phyloP scores from a whole-genome alignment of 192 early-diverging fungal genomes.

The Haplosporangium gracile region DNA sequence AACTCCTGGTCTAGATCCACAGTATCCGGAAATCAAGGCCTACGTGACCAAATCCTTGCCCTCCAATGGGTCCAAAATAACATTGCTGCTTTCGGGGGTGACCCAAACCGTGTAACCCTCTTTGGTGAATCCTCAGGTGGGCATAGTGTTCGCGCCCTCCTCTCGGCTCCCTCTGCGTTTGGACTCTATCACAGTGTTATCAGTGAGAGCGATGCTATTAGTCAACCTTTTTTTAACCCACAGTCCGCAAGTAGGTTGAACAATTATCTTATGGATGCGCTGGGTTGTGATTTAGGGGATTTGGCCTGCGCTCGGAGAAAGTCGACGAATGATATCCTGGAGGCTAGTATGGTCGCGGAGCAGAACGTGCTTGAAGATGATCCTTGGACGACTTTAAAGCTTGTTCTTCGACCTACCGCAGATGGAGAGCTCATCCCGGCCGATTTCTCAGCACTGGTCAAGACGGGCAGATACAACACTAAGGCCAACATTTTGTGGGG shows the following conservation, averaged over 20 bases:
- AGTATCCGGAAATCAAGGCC: slow-evolving; percentile 32
- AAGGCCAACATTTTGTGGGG: slow-evolving; percentile 49
- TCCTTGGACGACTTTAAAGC: slow-evolving; percentile 28
- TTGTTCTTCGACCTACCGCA: slow-evolving; percentile 42
- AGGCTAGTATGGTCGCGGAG: slow-evolving; percentile 30
- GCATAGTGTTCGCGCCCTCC: slow-evolving; percentile 49
- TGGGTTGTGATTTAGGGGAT: slow-evolving; percentile 9
- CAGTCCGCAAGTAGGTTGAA: not conserved
- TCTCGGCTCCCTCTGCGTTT: slow-evolving; percentile 45
- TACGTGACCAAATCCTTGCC: slow-evolving; percentile 68
- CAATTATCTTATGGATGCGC: slow-evolving; percentile 25
- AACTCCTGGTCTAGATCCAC: not conserved
- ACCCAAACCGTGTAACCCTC: slow-evolving; percentile 60
- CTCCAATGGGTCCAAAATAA: slow-evolving; percentile 69
- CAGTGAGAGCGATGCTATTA: slow-evolving; percentile 56
- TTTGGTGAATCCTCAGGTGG: slow-evolving; percentile 56
- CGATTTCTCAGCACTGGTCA: slow-evolving; percentile 43
- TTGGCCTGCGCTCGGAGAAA: slow-evolving; percentile 28
- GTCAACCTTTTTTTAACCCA: slow-evolving; percentile 33
- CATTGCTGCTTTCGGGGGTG: slow-evolving; percentile 68
- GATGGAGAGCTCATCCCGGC: slow-evolving; percentile 43
- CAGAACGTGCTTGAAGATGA: slow-evolving; percentile 9
- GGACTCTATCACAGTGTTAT: slow-evolving; percentile 59
- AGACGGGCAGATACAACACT: slow-evolving; percentile 43
- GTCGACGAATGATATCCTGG: slow-evolving; percentile 13